phyloP scores from a whole-genome alignment of 495 filamentous ascomycete genomes.

The Neurospora sp. region DNA sequence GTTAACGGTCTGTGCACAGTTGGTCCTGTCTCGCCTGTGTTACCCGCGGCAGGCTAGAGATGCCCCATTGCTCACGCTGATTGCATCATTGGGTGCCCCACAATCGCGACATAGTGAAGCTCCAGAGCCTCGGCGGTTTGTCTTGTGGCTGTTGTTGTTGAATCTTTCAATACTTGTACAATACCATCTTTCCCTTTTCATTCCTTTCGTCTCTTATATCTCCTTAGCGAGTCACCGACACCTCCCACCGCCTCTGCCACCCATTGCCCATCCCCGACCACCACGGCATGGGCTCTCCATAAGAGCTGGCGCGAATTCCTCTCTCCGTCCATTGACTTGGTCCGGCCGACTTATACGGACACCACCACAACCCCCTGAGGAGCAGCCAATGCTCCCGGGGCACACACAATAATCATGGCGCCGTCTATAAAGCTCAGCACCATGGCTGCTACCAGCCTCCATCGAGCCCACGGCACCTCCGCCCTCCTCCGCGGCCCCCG shows the following conservation, averaged over 20 bases:
- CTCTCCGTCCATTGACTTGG: background rate
- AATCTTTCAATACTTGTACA: background rate
- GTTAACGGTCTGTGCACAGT: background rate
- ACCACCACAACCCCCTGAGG: background rate
- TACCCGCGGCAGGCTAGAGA: background rate
- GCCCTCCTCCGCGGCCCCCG: constrained; percentile 3
- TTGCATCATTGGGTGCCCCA: constrained; percentile 20
- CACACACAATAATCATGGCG: constrained; percentile 9
- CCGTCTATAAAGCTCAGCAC: constrained; percentile 11
- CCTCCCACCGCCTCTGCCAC: background rate
- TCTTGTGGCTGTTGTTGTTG: background rate
- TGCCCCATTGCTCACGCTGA: background rate
- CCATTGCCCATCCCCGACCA: background rate
- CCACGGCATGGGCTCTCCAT: background rate
- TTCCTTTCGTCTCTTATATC: background rate
- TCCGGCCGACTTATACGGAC: background rate
- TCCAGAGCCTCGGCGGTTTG: background rate
- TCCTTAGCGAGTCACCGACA: background rate
- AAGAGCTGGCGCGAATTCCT: background rate
- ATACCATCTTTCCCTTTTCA: background rate
- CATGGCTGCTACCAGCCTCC: constrained; percentile 16
- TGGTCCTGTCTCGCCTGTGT: background rate
- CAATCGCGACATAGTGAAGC: background rate
- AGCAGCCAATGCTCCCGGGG: background rate
- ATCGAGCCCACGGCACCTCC: constrained; percentile 1